Base-by-base conservation (phyloP, 305 asterid genomes). In the Rubia peregrina region DNA sequence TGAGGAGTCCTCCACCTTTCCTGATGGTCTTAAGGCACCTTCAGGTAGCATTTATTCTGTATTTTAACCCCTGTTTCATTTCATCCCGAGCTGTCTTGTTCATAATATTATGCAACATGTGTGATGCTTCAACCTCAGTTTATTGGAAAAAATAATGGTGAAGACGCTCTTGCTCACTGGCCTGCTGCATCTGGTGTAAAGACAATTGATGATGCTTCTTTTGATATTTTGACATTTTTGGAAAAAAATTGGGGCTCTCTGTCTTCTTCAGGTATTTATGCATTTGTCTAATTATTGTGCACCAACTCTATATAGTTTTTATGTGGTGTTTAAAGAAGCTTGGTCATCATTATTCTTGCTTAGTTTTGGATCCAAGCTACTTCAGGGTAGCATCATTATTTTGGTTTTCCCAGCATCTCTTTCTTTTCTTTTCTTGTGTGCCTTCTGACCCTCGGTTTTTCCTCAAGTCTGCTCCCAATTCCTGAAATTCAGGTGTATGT, bases 81-180 rank as follows among this genome's bases (percentile, higher is more conserved):
- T 71, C 65, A 51, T 19, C 8, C 40, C 36, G 4, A 30, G 30
- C 46, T 70, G 42, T 48, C 19, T 43, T 66, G 17, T 5, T 17
- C 9, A 9, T 6, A 33, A 5, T 42, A 36, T 10, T 24, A 43
- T 4, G 14, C 41, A 7, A 57, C 41, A 7, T 70, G 59, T 46
- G 26, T 71, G 74, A 56, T 16, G 74, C 64, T 72, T 67, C 73
- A 74, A 67, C 71, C 62, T 30, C 85, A 90, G 97, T 78, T 81
- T 71, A 84, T 90, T 72, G 97, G 98, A 80, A 83, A 80, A 82
- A 89, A 87, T 79, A 84, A 86, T 73, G 98, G 98, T 51, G 98
- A 90, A 86, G 95, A 90, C 76, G 87, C 97, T 66, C 95, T 92
- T 68, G 95, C 96, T 72, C 97, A 92, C 75, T 92, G 98, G 98